These are phyloP conservation scores for Candida lessepsii DNA, from an alignment of 805 yeast genomes.

Conservation along the genomic window DNA sequence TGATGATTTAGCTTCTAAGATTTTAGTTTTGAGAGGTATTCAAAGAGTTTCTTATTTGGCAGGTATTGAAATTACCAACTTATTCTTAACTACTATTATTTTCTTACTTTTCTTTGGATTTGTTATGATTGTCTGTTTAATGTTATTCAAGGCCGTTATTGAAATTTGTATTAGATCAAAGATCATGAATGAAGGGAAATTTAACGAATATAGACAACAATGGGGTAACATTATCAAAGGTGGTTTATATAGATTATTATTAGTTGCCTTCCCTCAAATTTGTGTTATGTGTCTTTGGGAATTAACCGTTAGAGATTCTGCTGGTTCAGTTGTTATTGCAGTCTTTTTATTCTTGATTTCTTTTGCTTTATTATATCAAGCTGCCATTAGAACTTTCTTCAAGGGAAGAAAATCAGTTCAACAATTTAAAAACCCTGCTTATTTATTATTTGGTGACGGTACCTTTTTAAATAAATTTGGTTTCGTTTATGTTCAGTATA, in stretches of 20 bases:
- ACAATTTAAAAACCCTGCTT: constrained; percentile 88
- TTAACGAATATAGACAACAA: constrained; percentile 72
- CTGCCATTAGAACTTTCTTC: constrained; percentile 69
- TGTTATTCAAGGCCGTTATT: constrained; percentile 64
- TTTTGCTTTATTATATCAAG: constrained; percentile 62
- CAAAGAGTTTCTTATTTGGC: constrained; percentile 87
- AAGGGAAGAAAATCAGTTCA: constrained; percentile 70
- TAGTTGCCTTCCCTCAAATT: constrained; percentile 86
- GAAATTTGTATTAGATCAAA: constrained; percentile 62
- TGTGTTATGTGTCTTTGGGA: constrained; percentile 86
- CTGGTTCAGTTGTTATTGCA: constrained; percentile 80
- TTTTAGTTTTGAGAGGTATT: constrained; percentile 83
- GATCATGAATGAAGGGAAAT: constrained; percentile 60
- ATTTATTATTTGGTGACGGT: constrained; percentile 81
- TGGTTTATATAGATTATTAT: constrained; percentile 75
- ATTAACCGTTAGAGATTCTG: constrained; percentile 77
- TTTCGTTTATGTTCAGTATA: constrained; percentile 85
- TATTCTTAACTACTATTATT: constrained; percentile 83
- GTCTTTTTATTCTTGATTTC: constrained; percentile 61
- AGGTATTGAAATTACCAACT: constrained; percentile 78
- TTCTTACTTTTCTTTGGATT: constrained; percentile 78
- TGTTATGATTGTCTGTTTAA: constrained; percentile 53
- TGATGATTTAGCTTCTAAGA: constrained; percentile 57
- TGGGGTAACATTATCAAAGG: constrained; percentile 90
- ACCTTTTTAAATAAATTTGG: constrained; percentile 83